Evolutionary conservation across 2,329 filamentous ascomycete genomes (phyloP), one percentile per base, ranked within the genome.

Genomic region (Xylaria sp.): DNA sequence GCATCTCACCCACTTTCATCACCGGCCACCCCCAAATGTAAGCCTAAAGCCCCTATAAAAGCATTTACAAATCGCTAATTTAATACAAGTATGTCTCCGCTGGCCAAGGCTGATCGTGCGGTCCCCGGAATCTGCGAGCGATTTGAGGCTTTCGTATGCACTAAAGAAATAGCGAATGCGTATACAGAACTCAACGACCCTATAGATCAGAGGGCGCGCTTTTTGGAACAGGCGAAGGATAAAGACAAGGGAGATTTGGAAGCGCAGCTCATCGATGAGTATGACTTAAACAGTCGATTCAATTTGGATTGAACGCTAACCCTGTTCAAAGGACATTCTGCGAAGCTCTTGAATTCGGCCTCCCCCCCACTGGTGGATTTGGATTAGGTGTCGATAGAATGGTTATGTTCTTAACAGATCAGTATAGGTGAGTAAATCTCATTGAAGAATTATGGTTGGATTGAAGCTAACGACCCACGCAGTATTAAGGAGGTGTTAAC

Each of bases 211-310:
- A 89, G 96, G 69, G 83, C 95, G 70, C 89, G 94, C 33, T 95
- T 95, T 79, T 94, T 97, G 80, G 95, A 98, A 87, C 96, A 99
- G 83, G 95, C 94, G 4, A 87, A 89, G 75, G 94, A 98, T 85
- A 98, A 98, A 88, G 93, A 90, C 6, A 93, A 97, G 82, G 96
- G 96, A 77, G 96, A 99, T 73, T 94, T 98, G 74, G 96, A 99
- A 83, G 96, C 95, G 1, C 96, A 98, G 83, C 84, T 96, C 73
- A 90, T 98, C 62, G 96, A 99, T 74, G 95, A 98, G 68, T 71
- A 68, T 22, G 69, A 7, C 7, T n/a, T n/a, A 42, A n/a, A 13
- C 39, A 6, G 1, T 29, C 53, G 9, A 42, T 11, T 29, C 10
- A 1, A 29, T 17, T 38, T 7, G 11, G 42, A 39, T 22, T 13